Conservation (phyloP, 495 filamentous ascomycete genomes). For the Aspergillus nidulans region DNA sequence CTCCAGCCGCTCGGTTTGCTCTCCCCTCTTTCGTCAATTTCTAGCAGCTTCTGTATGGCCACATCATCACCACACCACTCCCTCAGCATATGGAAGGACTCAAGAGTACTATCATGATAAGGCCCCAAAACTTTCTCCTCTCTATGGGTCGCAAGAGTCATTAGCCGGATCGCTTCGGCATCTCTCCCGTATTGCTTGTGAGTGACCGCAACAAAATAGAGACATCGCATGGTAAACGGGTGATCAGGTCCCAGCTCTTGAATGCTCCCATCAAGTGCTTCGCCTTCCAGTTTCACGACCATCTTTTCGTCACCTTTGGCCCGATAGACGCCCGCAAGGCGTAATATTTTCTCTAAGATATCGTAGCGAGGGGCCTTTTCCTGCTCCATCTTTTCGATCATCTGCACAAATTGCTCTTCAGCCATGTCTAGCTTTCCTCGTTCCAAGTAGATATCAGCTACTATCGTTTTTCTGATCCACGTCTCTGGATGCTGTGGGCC, state of each 20-base stretch:
- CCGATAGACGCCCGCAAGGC: constrained; percentile 6
- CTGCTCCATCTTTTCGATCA: not conserved
- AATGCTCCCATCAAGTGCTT: constrained; percentile 2
- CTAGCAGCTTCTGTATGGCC: constrained; percentile 1
- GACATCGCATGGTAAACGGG: constrained; percentile 5
- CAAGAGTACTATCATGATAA: not conserved
- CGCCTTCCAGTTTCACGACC: not conserved
- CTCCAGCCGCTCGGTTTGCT: not conserved
- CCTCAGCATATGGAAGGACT: not conserved
- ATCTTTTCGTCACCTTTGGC: not conserved
- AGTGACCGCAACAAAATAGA: not conserved
- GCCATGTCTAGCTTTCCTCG: not conserved
- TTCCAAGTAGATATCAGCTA: not conserved
- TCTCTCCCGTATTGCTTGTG: not conserved
- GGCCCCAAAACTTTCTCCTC: not conserved
- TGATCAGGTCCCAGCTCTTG: constrained; percentile 1
- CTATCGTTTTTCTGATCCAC: constrained; percentile 6
- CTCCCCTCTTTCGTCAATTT: not conserved
- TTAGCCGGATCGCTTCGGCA: not conserved
- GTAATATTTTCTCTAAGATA: not conserved
- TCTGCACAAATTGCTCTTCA: not conserved
- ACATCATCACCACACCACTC: constrained; percentile 7
- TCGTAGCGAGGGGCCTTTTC: not conserved
- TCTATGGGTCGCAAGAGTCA: not conserved
- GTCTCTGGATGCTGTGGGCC: constrained; percentile 21